These are phyloP conservation scores for Mycena polygramma DNA, from an alignment of 768 basidiomycete genomes.

Conservation along the genomic window DNA sequence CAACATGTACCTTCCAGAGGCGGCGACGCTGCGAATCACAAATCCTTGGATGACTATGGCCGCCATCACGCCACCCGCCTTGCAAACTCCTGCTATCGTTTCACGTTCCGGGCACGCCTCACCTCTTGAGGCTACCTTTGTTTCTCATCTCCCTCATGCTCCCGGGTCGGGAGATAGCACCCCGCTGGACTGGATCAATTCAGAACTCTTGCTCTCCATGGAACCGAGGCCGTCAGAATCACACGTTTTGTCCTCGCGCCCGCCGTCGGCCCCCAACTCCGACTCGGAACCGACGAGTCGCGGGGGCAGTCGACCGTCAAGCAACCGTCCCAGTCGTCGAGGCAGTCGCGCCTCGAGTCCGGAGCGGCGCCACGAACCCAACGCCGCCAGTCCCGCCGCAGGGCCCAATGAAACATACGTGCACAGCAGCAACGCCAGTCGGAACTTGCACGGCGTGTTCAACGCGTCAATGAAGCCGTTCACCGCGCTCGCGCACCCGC, in stretches of 20 bases:
- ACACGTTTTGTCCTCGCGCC: slow-evolving; percentile 34
- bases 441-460: slow-evolving; percentile 65
- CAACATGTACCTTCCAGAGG: slow-evolving; percentile 77
- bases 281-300: slow-evolving; percentile 44
- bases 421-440: slow-evolving; percentile 64
- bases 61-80: slow-evolving; percentile 48
- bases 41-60: slow-evolving; percentile 71
- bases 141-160: slow-evolving; percentile 59
- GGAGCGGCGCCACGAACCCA: slow-evolving; percentile 52
- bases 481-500: slow-evolving; percentile 59
- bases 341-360: slow-evolving; percentile 70
- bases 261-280: slow-evolving; percentile 13
- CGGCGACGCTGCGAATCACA: slow-evolving; percentile 70
- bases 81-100: slow-evolving; percentile 33
- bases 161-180: slow-evolving; percentile 59
- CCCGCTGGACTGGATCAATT: slow-evolving; percentile 85
- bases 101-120: slow-evolving; percentile 52
- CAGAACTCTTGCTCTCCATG: slow-evolving; percentile 82
- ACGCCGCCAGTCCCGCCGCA: slow-evolving; percentile 33
- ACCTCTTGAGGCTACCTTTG: slow-evolving; percentile 54
- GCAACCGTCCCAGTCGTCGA: slow-evolving; percentile 48
- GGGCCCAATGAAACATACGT: slow-evolving; percentile 62
- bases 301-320: slow-evolving; percentile 42
- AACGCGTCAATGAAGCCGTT: slow-evolving; percentile 75
- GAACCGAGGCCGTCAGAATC: slow-evolving; percentile 47